Evolutionary conservation across 2,329 filamentous ascomycete species (phyloP).

Genomic region (Bipolaris oryzae): DNA sequence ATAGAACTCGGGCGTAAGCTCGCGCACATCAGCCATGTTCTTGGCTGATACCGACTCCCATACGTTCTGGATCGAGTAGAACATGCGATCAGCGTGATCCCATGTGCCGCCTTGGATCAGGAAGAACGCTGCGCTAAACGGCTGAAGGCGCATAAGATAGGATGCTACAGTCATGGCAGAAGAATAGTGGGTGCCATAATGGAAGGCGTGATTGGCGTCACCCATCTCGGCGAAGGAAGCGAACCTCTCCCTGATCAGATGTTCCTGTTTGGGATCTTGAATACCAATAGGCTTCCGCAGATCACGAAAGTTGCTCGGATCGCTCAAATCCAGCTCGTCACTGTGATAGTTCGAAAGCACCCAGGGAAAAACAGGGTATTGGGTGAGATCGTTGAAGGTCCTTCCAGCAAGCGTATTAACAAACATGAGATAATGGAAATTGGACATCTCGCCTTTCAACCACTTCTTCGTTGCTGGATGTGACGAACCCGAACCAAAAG

Average conservation of each 20-base stretch:
- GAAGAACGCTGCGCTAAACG: slow-evolving; percentile 94
- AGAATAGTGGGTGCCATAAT: slow-evolving; percentile 98
- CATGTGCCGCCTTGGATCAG: slow-evolving; percentile 94
- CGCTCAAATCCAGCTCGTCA: slow-evolving; percentile 83
- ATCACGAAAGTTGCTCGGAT: slow-evolving; percentile 87
- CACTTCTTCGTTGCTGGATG: slow-evolving; percentile 87
- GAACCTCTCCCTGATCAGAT: slow-evolving; percentile 83
- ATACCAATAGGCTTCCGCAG: slow-evolving; percentile 96
- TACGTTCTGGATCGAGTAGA: slow-evolving; percentile 88
- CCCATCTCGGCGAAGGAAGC: slow-evolving; percentile 89
- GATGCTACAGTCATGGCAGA: slow-evolving; percentile 99
- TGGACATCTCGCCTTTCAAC: slow-evolving; percentile 94
- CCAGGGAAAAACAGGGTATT: slow-evolving; percentile 98
- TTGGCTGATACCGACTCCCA: slow-evolving; percentile 89
- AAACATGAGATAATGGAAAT: slow-evolving; percentile 98
- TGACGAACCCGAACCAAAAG: slow-evolving; percentile 82
- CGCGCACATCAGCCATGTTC: slow-evolving; percentile 92
- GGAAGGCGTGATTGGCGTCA: slow-evolving; percentile 78
- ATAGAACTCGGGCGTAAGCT: slow-evolving; percentile 96
- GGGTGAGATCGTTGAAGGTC: slow-evolving; percentile 97
- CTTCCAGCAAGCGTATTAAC: slow-evolving; percentile 96
- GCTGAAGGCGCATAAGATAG: slow-evolving; percentile 91
- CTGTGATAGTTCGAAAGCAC: slow-evolving; percentile 95
- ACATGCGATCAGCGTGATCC: slow-evolving; percentile 92
- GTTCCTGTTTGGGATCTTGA: slow-evolving; percentile 76